Conservation (phyloP, 2,329 filamentous ascomycete species). For the Nemania sp. region DNA sequence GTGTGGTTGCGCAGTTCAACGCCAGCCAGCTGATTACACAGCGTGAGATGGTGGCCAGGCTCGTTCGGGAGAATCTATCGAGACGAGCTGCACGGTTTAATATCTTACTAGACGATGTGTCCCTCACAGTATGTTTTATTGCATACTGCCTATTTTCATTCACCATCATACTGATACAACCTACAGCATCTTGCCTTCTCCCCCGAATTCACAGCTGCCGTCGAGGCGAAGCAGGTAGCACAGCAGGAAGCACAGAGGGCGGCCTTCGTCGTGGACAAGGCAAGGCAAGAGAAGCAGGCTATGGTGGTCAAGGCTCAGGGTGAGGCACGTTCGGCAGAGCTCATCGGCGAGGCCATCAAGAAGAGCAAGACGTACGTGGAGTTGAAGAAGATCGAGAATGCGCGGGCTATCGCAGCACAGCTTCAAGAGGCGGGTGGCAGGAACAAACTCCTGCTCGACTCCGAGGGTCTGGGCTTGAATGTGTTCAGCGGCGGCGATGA, state of each 20-base stretch:
- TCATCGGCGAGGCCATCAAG: conserved; percentile 99
- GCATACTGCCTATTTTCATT: not conserved
- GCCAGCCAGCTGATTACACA: conserved; percentile 98
- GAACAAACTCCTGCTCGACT: conserved; percentile 94
- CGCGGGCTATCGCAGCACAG: conserved; percentile 82
- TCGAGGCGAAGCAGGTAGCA: conserved; percentile 74
- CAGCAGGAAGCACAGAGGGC: conserved; percentile 96
- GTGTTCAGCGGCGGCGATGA: conserved; percentile 60
- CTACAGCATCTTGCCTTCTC: conserved; percentile 70
- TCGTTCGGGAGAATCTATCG: conserved; percentile 92
- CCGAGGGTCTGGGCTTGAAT: conserved; percentile 88
- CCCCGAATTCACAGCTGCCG: conserved; percentile 72
- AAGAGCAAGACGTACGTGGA: conserved; percentile 97
- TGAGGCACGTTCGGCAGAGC: conserved; percentile 96
- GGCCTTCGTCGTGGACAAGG: conserved; percentile 98
- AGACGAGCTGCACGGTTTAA: conserved; percentile 93
- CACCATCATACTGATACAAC: conserved; percentile 31
- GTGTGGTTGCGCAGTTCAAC: conserved; percentile 98
- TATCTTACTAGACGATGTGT: conserved; percentile 96
- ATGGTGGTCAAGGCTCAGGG: conserved; percentile 98
- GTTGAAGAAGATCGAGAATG: conserved; percentile 97
- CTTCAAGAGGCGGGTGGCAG: conserved; percentile 82
- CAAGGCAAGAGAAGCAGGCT: conserved; percentile 98
- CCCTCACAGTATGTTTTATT: conserved; percentile 72
- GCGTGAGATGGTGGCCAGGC: conserved; percentile 89